A percentile compares a stretch with the other conserved stretches of the same genome.
These are phyloP conservation scores for Plasmodium inui DNA, from an alignment of 169 alveolate species.

Conservation along the genomic window DNA sequence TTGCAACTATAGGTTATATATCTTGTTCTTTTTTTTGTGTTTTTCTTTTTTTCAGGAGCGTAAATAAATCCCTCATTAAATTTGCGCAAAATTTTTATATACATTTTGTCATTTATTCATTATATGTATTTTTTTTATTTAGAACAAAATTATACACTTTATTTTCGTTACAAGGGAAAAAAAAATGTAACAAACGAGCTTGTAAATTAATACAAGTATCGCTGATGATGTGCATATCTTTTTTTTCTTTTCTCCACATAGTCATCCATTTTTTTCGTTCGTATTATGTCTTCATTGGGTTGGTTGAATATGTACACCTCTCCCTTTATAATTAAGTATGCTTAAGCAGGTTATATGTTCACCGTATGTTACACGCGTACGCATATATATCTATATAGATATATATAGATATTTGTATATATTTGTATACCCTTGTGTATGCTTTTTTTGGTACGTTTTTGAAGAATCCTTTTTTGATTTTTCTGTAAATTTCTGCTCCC, in stretches of 20 bases:
- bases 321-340: slow-evolving; percentile 41
- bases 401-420: background rate
- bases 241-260: slow-evolving; percentile 13
- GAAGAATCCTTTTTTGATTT: background rate
- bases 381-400: background rate
- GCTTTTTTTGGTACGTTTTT: slow-evolving; percentile 26
- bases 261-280: slow-evolving; percentile 8
- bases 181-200: slow-evolving; percentile 8
- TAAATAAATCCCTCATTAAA: slow-evolving; percentile 1
- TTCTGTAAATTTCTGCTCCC: slow-evolving; percentile 13
- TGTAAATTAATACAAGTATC: slow-evolving; percentile 17
- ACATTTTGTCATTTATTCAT: background rate
- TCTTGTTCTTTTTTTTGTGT: background rate
- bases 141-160: background rate
- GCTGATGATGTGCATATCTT: slow-evolving; percentile 13
- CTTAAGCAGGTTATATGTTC: background rate
- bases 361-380: background rate
- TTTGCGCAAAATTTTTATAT: slow-evolving; percentile 1
- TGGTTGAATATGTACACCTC: slow-evolving; percentile 10
- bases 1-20: background rate
- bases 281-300: background rate
- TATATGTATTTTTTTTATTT: background rate
- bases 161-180: background rate
- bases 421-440: background rate
- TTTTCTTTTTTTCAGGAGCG: background rate